Conservation (phyloP, 140 eudicot genomes). For the Artemisia princeps region DNA sequence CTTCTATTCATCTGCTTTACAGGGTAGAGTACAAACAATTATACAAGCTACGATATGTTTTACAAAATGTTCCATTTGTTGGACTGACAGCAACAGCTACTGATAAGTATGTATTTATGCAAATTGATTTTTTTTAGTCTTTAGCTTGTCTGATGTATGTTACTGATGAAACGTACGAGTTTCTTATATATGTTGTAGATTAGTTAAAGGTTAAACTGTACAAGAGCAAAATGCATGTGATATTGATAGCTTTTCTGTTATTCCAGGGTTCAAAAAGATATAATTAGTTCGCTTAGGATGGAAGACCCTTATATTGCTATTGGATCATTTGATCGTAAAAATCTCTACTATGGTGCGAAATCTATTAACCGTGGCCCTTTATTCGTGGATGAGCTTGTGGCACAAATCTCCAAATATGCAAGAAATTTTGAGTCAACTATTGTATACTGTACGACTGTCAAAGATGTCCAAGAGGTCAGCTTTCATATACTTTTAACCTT, state of each 20-base stretch:
- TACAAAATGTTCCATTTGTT: conserved; percentile 66
- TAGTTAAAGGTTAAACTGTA: not conserved
- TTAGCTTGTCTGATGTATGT: not conserved
- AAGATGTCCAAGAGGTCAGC: conserved; percentile 80
- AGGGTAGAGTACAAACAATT: conserved; percentile 84
- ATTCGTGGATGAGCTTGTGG: conserved; percentile 56
- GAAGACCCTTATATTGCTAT: conserved; percentile 55
- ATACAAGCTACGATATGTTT: conserved; percentile 63
- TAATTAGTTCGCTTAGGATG: conserved; percentile 53
- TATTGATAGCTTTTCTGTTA: conserved; percentile 15
- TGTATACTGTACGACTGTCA: conserved; percentile 69
- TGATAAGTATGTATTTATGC: conserved; percentile 48
- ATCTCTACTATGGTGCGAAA: conserved; percentile 77
- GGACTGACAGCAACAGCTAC: conserved; percentile 96
- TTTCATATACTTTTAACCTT: conserved; percentile 4
- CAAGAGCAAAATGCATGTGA: conserved; percentile 13
- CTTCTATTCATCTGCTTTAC: conserved; percentile 15
- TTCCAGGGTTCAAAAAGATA: conserved; percentile 71
- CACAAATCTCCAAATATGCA: conserved; percentile 50
- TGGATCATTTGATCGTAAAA: conserved; percentile 88
- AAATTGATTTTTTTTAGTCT: conserved; percentile 8
- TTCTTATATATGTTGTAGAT: conserved; percentile 1
- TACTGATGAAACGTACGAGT: not conserved
- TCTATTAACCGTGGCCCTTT: conserved; percentile 55
- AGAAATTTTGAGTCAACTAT: conserved; percentile 53